Percentiles rank a stretch among this genome's conserved stretches.
phyloP scores from a whole-genome alignment of 116 monocot species.

The Papilionanthe hybrid region DNA sequence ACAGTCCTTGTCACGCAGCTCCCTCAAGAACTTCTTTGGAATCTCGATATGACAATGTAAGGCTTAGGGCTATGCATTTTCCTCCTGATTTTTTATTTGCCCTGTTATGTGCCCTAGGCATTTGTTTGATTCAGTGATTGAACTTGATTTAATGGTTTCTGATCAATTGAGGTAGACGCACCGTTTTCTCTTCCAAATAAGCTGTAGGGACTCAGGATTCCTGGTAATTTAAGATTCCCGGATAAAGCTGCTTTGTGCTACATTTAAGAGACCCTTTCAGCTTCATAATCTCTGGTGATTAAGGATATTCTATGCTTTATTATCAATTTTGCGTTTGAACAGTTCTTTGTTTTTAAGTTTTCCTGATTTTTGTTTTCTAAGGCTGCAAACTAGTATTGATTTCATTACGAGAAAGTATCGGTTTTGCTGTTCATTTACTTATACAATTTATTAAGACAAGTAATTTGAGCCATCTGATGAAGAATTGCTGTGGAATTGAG shows the following conservation, averaged over 20 bases:
- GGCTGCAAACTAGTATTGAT: not conserved
- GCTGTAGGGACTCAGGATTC: too few species aligned
- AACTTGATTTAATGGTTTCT: not conserved
- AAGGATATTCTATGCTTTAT: not conserved
- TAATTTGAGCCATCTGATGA: too few species aligned
- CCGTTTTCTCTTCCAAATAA: too few species aligned
- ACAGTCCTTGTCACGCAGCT: not conserved
- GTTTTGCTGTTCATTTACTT: too few species aligned
- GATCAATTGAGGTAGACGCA: not conserved
- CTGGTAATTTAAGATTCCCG: not conserved
- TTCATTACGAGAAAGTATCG: too few species aligned
- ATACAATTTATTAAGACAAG: too few species aligned
- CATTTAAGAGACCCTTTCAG: not conserved
- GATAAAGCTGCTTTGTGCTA: not conserved
- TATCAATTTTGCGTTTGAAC: not conserved
- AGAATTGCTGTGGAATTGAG: too few species aligned
- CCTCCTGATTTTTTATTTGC: not conserved
- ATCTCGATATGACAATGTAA: conserved; percentile 16
- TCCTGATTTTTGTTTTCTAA: not conserved
- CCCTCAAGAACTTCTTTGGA: conserved; percentile 10
- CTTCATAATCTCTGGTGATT: not conserved
- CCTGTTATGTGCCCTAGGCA: not conserved
- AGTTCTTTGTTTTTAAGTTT: not conserved
- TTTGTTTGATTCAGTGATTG: not conserved
- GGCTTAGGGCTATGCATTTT: not conserved